These are phyloP conservation scores for Oldenlandia corymbosa DNA, from an alignment of 257 asterid genomes.

Conservation along the genomic window DNA sequence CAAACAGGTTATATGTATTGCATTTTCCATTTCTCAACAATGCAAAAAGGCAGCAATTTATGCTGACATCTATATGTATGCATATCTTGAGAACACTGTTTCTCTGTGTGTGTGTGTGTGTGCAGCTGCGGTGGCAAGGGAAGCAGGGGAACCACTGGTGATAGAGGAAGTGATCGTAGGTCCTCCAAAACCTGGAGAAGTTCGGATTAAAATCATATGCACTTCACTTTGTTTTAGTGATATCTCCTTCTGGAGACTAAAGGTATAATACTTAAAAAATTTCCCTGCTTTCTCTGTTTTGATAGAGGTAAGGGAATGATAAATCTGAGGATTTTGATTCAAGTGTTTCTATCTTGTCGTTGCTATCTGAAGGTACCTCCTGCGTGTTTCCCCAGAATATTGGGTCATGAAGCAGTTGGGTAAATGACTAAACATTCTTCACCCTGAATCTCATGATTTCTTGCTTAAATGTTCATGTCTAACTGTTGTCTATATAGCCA, in stretches of 20 bases:
- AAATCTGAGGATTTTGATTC: background rate
- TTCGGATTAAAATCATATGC: constrained; percentile 67
- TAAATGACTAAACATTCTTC: background rate
- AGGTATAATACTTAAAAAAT: no score
- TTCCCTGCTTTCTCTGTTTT: background rate
- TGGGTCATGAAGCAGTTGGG: constrained; percentile 27
- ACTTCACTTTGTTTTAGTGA: constrained; percentile 74
- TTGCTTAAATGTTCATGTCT: background rate
- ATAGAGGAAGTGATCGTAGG: constrained; percentile 73
- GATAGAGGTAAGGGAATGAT: background rate
- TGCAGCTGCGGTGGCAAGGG: constrained; percentile 91
- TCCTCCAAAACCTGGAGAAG: constrained; percentile 60
- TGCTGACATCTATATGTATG: no score
- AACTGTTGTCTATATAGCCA: no score
- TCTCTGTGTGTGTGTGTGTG: background rate
- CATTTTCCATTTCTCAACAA: no score
- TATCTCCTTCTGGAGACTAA: constrained; percentile 46
- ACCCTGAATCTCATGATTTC: no score
- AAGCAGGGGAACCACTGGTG: constrained; percentile 65
- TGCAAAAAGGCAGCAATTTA: background rate
- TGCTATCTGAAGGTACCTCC: constrained; percentile 19
- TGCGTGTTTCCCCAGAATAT: constrained; percentile 18
- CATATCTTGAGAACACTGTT: background rate
- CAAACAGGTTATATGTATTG: no score
- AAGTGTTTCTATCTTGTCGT: no score